Evolutionary conservation across 1,139 yeast species (phyloP).

Genomic region (Scheffersomyces illinoinensis): DNA sequence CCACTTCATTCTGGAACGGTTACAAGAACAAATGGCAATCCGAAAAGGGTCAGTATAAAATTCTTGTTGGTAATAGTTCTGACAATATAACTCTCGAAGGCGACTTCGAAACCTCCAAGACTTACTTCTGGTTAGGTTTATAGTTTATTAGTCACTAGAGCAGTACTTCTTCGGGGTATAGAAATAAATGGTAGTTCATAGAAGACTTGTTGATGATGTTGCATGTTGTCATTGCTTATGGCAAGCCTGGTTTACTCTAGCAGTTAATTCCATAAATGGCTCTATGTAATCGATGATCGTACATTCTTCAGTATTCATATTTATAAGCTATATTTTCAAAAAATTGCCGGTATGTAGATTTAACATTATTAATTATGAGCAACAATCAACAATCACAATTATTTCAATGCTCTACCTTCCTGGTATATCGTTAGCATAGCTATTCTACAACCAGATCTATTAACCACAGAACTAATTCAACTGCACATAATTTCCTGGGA

Average conservation of each 20-base stretch:
- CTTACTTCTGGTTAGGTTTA: constrained; percentile 10
- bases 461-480: constrained; percentile 32
- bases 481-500: constrained; percentile 96
- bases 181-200: too few species aligned
- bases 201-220: too few species aligned
- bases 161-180: too few species aligned
- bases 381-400: too few species aligned
- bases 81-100: constrained; percentile 18
- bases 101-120: constrained; percentile 9
- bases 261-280: too few species aligned
- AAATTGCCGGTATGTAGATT: too few species aligned
- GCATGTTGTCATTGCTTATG: too few species aligned
- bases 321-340: too few species aligned
- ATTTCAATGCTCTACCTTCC: background rate
- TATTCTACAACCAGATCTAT: background rate
- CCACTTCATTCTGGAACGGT: constrained; percentile 57
- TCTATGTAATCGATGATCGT: too few species aligned
- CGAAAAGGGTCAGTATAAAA: constrained; percentile 51
- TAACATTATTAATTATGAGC: too few species aligned
- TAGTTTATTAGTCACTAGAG: background rate
- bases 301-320: too few species aligned
- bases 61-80: constrained; percentile 45
- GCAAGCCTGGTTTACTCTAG: too few species aligned
- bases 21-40: constrained; percentile 50
- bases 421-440: background rate